Percentiles rank a stretch among this genome's conserved stretches.
These are phyloP conservation scores for Ganoderma leucocontextum DNA, from an alignment of 1,284 basidiomycete species.

Conservation along the genomic window DNA sequence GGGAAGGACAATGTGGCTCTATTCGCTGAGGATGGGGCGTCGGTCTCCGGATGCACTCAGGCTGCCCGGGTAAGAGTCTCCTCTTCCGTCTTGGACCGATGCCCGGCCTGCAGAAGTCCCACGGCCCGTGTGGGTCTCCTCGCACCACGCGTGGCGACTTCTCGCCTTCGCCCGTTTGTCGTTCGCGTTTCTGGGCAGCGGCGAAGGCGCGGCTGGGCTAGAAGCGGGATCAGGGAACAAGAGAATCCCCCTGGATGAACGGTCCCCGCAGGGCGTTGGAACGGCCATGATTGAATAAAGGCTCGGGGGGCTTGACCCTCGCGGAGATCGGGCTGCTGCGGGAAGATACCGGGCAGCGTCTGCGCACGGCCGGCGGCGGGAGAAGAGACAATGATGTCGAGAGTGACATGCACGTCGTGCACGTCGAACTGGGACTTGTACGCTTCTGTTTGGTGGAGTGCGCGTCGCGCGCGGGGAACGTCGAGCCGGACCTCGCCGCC, in stretches of 20 bases:
- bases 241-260: constrained; percentile 7
- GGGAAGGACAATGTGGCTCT: background rate
- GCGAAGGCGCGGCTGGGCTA: constrained; percentile 1
- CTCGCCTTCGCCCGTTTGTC: background rate
- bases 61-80: background rate
- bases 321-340: constrained; percentile 7
- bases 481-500: background rate
- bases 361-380: background rate
- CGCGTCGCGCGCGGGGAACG: background rate
- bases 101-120: background rate
- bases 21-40: background rate
- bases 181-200: constrained; percentile 1
- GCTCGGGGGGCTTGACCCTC: background rate
- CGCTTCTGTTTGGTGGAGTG: background rate
- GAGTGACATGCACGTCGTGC: background rate
- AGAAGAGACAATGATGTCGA: background rate
- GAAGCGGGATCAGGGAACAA: background rate
- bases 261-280: background rate
- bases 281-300: background rate
- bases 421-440: background rate
- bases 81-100: background rate
- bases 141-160: background rate
- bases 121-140: background rate
- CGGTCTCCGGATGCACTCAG: background rate
- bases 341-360: constrained; percentile 1